Conservation (phyloP, 441 rosid species). For the Erodium trifolium region DNA sequence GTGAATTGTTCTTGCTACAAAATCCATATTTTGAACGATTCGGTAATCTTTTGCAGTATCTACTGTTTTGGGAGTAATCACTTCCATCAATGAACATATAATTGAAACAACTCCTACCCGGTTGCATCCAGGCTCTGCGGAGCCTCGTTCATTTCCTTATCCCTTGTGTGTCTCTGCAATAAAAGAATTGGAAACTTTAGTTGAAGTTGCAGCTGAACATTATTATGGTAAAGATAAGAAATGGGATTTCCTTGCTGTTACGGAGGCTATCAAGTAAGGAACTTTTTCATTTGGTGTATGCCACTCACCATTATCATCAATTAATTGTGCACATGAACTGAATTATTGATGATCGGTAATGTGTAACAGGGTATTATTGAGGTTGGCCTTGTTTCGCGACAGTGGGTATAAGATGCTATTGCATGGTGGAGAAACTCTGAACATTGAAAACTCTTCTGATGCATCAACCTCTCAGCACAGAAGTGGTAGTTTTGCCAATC, state of each 20-base stretch:
- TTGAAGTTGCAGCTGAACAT: constrained; percentile 81
- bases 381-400: constrained; percentile 59
- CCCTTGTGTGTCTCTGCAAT: constrained; percentile 65
- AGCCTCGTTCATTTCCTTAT: constrained; percentile 54
- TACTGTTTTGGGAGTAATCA: constrained; percentile 69
- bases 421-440: constrained; percentile 76
- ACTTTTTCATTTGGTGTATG: constrained; percentile 13
- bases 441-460: constrained; percentile 37
- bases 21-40: constrained; percentile 16
- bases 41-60: constrained; percentile 54
- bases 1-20: not conserved
- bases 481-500: constrained; percentile 18
- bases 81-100: constrained; percentile 77
- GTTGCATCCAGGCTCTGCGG: constrained; percentile 28
- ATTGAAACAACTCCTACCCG: constrained; percentile 54
- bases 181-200: constrained; percentile 78
- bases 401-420: constrained; percentile 90
- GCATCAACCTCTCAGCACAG: constrained; percentile 30
- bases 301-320: constrained; percentile 11
- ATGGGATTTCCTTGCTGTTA: constrained; percentile 78
- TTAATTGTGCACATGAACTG: not conserved
- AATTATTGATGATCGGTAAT: no score
- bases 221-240: constrained; percentile 67
- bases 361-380: constrained; percentile 47
- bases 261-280: constrained; percentile 77